Conservation (phyloP, 177 flowering plant genomes). For the Tripterygium wilfordii region DNA sequence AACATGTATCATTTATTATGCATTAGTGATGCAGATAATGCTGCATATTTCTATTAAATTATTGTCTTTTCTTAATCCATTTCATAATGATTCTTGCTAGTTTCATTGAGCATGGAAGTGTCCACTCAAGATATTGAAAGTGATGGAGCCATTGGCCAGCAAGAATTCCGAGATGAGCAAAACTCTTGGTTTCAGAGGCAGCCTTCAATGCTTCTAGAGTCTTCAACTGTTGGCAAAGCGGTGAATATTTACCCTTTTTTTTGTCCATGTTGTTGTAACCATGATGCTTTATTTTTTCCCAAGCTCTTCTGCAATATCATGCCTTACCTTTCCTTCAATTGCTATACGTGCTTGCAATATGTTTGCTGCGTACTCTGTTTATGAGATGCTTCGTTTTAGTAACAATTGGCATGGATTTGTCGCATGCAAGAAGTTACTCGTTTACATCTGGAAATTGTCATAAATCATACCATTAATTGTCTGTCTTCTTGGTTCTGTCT, state of each 20-base stretch:
- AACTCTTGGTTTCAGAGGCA: constrained; percentile 21
- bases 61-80: not conserved
- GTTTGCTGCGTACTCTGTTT: no score
- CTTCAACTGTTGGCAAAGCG: constrained; percentile 24
- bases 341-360: no score
- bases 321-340: no score
- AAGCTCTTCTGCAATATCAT: no score
- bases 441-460: no score
- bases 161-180: constrained; percentile 24
- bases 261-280: not conserved
- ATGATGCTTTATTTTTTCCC: no score
- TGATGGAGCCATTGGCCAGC: constrained; percentile 23
- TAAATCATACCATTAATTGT: no score
- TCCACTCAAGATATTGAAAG: constrained; percentile 19
- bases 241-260: constrained; percentile 27
- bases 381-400: no score
- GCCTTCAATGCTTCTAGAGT: constrained; percentile 22
- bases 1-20: no score
- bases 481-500: no score
- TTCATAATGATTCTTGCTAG: constrained; percentile 18
- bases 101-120: constrained; percentile 13
- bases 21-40: not conserved
- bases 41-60: not conserved
- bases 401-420: no score
- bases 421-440: no score